phyloP scores from a whole-genome alignment of 106 monocot genomes.

The Vanilla planifolia region DNA sequence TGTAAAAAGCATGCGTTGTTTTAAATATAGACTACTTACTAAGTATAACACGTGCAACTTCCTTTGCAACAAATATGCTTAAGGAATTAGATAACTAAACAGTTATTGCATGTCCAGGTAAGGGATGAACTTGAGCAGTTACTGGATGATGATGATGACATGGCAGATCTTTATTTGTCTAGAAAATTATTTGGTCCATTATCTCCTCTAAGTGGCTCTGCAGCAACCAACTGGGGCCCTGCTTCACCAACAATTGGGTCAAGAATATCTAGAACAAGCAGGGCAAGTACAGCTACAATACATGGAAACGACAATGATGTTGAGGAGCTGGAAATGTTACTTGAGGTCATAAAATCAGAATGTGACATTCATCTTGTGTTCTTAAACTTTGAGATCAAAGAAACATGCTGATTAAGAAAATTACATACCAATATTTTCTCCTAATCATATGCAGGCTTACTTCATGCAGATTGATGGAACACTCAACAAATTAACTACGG shows the following conservation, averaged over 20 bases:
- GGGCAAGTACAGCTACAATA: constrained; percentile 59
- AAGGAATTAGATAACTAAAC: too few relatives aligned
- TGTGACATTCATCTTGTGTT: neutral
- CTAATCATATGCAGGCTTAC: constrained; percentile 56
- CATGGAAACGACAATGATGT: constrained; percentile 97
- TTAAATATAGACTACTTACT: too few relatives aligned
- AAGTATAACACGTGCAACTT: too few relatives aligned
- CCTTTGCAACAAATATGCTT: too few relatives aligned
- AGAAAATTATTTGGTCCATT: constrained; percentile 61
- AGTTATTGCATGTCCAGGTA: constrained; percentile 38
- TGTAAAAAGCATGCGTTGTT: too few relatives aligned
- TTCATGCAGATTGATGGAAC: constrained; percentile 98
- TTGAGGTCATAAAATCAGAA: constrained; percentile 47
- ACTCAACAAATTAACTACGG: constrained; percentile 87
- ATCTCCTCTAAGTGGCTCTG: constrained; percentile 62
- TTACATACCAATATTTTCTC: constrained; percentile 2
- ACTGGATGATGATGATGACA: constrained; percentile 92
- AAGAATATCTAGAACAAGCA: constrained; percentile 79
- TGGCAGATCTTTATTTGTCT: constrained; percentile 95
- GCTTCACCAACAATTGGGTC: constrained; percentile 71
- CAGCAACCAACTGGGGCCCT: constrained; percentile 47
- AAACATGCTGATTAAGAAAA: neutral
- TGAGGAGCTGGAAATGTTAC: constrained; percentile 95
- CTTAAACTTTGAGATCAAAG: neutral
- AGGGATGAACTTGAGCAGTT: constrained; percentile 95